Base-by-base conservation (phyloP, 2,329 filamentous ascomycete genomes). In the Cercospora berteroae region DNA sequence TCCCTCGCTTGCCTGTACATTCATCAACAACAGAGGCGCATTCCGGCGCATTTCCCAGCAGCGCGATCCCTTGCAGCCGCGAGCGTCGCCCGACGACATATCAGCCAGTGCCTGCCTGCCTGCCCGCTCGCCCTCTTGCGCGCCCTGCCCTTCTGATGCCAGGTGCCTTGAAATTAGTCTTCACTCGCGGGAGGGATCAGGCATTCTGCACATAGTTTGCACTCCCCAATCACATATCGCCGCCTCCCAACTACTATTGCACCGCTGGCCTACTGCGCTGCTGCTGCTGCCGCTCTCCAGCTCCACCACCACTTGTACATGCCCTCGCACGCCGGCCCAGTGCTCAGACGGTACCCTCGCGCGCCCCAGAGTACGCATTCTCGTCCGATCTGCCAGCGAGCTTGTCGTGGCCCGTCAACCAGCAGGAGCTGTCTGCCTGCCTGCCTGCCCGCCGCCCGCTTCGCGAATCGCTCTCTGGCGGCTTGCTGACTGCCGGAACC, bases 151-250 rank as follows among this genome's bases (percentile, higher is more conserved):
- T 42, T 57, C 48, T 42, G 61, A 63, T 63, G 61, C 61, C 61
- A 63, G 55, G 57, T 63, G 61, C 63, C 69, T 59, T 57, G 66
- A 67, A 63, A 70, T 70, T 70, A 66, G 61, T 56, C 69, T 72
- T 71, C 58, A 25, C 31, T 59, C 61, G 60, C 67, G 67, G 68
- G 68, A 74, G 71, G 70, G 71, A 71, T 73, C 62, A 66, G 57
- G 64, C 70, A 65, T 59, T 66, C 69, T 74, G 69, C 72, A 70
- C 71, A 72, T 73, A 73, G 67, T 64, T 65, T 68, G 67, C 66
- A 66, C 56, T 60, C 58, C 55, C 63, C 57, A 60, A 67, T 67
- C 68, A 71, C 71, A 74, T 73, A 73, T 67, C 69, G 29, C 50
- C 50, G 10, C 10, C 58, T 62, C 66, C 25, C 52, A 39, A 68